Evolutionary conservation across 2,329 filamentous ascomycete genomes (phyloP).

Genomic region (Helotiales sp.): DNA sequence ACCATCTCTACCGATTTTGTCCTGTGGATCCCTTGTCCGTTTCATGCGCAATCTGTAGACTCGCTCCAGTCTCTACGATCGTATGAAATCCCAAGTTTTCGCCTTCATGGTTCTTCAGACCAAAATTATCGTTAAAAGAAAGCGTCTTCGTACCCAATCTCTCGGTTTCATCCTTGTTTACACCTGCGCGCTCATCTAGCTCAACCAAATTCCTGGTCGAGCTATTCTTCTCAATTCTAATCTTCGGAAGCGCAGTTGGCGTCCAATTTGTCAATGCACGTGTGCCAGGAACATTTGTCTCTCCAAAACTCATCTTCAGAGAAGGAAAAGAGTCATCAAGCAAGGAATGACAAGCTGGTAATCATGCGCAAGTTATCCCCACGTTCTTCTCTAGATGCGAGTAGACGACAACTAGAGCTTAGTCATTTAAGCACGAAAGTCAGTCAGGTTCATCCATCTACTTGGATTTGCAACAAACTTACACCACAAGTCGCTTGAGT

Average conservation of each 20-base stretch:
- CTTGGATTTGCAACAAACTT: background rate
- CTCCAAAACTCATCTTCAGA: slow-evolving; percentile 35
- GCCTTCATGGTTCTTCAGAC: background rate
- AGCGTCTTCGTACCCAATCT: background rate
- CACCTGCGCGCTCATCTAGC: background rate
- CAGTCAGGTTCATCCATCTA: background rate
- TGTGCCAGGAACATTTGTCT: background rate
- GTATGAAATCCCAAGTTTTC: background rate
- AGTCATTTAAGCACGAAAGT: slow-evolving; percentile 18
- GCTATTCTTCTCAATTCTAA: background rate
- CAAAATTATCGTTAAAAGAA: background rate
- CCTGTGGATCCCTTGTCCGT: background rate
- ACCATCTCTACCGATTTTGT: slow-evolving; percentile 1
- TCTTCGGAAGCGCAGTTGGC: background rate
- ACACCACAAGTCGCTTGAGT: slow-evolving; percentile 20
- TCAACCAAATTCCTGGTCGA: background rate
- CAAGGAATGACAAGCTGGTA: slow-evolving; percentile 47
- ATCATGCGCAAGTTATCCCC: slow-evolving; percentile 49
- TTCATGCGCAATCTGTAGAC: background rate
- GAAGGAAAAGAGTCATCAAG: slow-evolving; percentile 23
- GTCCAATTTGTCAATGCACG: background rate
- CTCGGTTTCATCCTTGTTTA: background rate
- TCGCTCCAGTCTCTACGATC: background rate
- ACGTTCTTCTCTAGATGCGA: slow-evolving; percentile 46
- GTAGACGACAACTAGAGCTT: slow-evolving; percentile 28